phyloP scores from a whole-genome alignment of 768 basidiomycete species.

The Fibroporia radiculosa region DNA sequence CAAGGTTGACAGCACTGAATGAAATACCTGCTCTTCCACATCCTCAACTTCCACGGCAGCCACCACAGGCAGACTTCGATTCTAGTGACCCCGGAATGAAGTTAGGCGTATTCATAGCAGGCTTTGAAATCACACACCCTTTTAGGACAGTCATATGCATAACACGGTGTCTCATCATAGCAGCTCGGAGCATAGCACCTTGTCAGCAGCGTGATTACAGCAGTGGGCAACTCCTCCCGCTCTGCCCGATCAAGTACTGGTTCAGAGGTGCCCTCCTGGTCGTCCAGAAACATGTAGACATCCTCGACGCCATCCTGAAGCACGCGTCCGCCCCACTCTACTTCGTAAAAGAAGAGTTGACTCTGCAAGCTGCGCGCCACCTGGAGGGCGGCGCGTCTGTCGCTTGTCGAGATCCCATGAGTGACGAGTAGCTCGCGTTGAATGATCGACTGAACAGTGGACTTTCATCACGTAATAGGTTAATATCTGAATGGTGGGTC shows the following conservation, averaged over 20 bases:
- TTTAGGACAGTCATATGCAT: slow-evolving; percentile 74
- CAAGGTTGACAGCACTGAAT: background rate
- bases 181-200: slow-evolving; percentile 88
- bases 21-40: slow-evolving; percentile 18
- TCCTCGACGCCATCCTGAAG: slow-evolving; percentile 87
- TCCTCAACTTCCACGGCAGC: slow-evolving; percentile 14
- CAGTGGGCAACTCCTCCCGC: slow-evolving; percentile 74
- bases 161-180: slow-evolving; percentile 72
- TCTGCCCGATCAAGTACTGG: slow-evolving; percentile 50
- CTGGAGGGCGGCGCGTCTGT: slow-evolving; percentile 77
- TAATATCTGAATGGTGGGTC: background rate
- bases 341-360: slow-evolving; percentile 94
- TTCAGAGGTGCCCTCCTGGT: slow-evolving; percentile 60
- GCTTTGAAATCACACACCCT: slow-evolving; percentile 34
- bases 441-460: slow-evolving; percentile 81
- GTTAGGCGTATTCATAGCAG: background rate
- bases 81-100: slow-evolving; percentile 4
- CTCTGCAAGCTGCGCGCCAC: slow-evolving; percentile 87
- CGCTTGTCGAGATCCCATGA: slow-evolving; percentile 65
- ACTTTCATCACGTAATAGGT: slow-evolving; percentile 35
- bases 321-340: slow-evolving; percentile 84
- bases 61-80: slow-evolving; percentile 8
- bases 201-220: slow-evolving; percentile 84
- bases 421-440: slow-evolving; percentile 75
- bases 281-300: slow-evolving; percentile 89